phyloP scores from a whole-genome alignment of 768 basidiomycete species.

The Filobasidium floriforme region DNA sequence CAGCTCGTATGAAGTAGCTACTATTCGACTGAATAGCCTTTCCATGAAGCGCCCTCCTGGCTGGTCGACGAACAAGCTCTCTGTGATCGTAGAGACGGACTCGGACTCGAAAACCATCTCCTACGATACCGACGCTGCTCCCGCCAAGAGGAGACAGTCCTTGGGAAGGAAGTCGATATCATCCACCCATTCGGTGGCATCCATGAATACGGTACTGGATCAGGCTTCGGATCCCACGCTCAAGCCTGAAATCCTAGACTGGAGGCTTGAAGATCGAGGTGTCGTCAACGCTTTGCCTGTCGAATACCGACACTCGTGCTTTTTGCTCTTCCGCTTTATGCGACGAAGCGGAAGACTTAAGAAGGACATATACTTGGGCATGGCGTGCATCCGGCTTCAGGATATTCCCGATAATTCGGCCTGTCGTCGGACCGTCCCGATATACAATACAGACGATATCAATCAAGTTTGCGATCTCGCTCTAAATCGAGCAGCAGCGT shows the following conservation, averaged over 20 bases:
- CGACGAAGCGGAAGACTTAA: conserved; percentile 29
- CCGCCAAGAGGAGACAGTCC: neutral
- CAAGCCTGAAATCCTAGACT: conserved; percentile 1
- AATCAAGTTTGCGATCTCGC: conserved; percentile 29
- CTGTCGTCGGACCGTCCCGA: conserved; percentile 26
- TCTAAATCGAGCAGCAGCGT: conserved; percentile 7
- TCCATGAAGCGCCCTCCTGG: conserved; percentile 15
- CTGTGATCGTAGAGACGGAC: conserved; percentile 15
- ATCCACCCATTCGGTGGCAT: neutral
- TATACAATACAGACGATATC: conserved; percentile 33
- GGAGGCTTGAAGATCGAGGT: conserved; percentile 15
- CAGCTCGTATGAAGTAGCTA: conserved; percentile 40
- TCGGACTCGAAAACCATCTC: conserved; percentile 5
- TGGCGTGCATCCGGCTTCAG: conserved; percentile 33
- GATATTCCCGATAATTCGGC: conserved; percentile 31
- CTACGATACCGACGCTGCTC: neutral
- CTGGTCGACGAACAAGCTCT: conserved; percentile 1
- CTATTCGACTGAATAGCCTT: conserved; percentile 33
- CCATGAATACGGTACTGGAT: neutral
- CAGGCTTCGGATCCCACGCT: neutral
- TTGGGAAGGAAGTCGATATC: neutral
- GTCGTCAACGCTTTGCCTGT: conserved; percentile 35
- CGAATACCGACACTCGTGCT: conserved; percentile 43
- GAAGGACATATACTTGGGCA: conserved; percentile 34
- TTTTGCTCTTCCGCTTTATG: conserved; percentile 36